Evolutionary conservation across 169 alveolate genomes (phyloP).

Genomic region (Eimeria tenella): DNA sequence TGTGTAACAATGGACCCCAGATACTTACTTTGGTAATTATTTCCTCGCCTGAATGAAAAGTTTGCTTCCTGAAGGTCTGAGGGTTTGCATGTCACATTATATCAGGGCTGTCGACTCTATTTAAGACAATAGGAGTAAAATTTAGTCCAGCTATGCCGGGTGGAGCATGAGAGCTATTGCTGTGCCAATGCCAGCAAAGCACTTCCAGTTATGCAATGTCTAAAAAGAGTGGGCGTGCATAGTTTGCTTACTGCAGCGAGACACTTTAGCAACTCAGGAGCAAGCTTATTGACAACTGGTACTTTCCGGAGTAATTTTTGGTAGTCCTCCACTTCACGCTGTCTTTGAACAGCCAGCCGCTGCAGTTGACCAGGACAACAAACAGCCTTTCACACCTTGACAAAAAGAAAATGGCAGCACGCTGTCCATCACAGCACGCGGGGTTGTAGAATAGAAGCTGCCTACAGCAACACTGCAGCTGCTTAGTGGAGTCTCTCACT

Average conservation of each 20-base stretch:
- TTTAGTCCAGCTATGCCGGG: no score
- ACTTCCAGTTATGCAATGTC: no score
- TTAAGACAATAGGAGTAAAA: no score
- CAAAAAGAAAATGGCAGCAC: not conserved
- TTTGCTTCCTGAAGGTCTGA: constrained; percentile 71
- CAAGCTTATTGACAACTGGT: constrained; percentile 76
- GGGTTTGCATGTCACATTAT: not conserved
- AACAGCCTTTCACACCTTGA: not conserved
- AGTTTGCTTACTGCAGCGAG: constrained; percentile 74
- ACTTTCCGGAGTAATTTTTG: constrained; percentile 74
- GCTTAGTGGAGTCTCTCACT: not conserved
- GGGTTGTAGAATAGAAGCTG: not conserved
- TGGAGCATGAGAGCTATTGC: no score
- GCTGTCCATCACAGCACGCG: not conserved
- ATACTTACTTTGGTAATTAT: constrained; percentile 38
- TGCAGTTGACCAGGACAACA: not conserved
- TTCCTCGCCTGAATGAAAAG: constrained; percentile 66
- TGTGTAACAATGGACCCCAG: not conserved
- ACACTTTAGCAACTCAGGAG: constrained; percentile 23
- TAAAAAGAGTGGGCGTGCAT: not conserved
- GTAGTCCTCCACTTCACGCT: constrained; percentile 57
- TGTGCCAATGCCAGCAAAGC: no score
- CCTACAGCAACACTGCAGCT: not conserved
- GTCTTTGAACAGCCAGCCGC: constrained; percentile 58
- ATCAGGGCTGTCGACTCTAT: no score